Evolutionary conservation across 352 stramenopile species (phyloP).

Genomic region (Phytophthora pinifolia): DNA sequence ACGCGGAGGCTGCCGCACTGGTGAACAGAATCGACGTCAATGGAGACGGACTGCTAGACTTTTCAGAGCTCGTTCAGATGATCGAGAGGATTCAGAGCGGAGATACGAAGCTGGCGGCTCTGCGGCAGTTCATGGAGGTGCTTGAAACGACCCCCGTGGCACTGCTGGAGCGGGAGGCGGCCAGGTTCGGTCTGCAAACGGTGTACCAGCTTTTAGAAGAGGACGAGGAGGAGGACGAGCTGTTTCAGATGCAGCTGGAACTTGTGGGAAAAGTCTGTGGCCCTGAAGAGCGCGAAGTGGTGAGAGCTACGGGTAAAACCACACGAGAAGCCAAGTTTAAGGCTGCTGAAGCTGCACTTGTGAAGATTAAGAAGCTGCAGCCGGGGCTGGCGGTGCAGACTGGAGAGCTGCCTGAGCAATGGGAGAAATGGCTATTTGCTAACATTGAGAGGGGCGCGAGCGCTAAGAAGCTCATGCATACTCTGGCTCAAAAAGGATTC

Average conservation of each 20-base stretch:
- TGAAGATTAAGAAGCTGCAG: conserved; percentile 58
- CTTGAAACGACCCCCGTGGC: conserved; percentile 66
- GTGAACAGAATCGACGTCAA: conserved; percentile 58
- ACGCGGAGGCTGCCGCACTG: conserved; percentile 47
- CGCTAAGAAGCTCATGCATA: conserved; percentile 50
- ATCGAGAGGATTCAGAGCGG: conserved; percentile 57
- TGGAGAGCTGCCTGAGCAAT: conserved; percentile 51
- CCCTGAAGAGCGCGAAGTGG: conserved; percentile 29
- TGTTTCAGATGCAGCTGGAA: conserved; percentile 49
- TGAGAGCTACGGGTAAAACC: conserved; percentile 49
- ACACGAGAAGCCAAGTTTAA: conserved; percentile 78
- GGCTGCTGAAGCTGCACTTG: conserved; percentile 53
- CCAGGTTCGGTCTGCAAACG: conserved; percentile 56
- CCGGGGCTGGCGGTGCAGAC: conserved; percentile 55
- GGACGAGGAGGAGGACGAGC: conserved; percentile 25
- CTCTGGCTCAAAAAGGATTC: conserved; percentile 63
- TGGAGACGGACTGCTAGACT: conserved; percentile 63
- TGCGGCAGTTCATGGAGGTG: conserved; percentile 46
- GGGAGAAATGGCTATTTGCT: conserved; percentile 57
- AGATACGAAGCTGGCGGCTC: conserved; percentile 43
- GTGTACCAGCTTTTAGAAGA: conserved; percentile 58
- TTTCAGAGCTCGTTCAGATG: conserved; percentile 56
- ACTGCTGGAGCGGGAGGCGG: conserved; percentile 59
- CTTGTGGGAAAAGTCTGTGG: conserved; percentile 59
- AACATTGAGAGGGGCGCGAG: conserved; percentile 61